These are phyloP conservation scores for Corylus heterophylla DNA, from an alignment of 306 rosid genomes.

Conservation along the genomic window DNA sequence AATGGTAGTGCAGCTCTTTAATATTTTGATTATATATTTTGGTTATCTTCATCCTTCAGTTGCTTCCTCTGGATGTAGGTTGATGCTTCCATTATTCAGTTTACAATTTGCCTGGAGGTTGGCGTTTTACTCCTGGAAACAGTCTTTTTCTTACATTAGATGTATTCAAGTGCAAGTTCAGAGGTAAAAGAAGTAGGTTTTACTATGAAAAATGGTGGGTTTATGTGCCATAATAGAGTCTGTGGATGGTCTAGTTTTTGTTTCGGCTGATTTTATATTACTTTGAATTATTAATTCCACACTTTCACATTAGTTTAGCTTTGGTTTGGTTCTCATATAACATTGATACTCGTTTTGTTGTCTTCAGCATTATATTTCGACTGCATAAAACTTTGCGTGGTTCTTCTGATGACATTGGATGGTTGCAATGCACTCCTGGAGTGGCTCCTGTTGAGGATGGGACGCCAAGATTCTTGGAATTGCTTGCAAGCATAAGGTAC, in stretches of 20 bases:
- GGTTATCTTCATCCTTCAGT: constrained; percentile 10
- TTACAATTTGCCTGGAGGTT: constrained; percentile 51
- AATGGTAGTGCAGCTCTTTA: constrained; percentile 5
- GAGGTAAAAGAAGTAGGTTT: constrained; percentile 45
- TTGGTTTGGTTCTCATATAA: constrained; percentile 13
- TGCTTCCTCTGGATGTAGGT: constrained; percentile 46
- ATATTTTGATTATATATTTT: constrained; percentile 12
- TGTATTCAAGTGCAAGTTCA: constrained; percentile 35
- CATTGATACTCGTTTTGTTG: constrained; percentile 16
- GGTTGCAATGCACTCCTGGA: constrained; percentile 70
- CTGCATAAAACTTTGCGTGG: constrained; percentile 61
- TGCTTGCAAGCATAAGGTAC: constrained; percentile 75
- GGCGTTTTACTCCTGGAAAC: constrained; percentile 53
- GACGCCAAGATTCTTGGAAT: constrained; percentile 72
- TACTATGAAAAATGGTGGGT: constrained; percentile 19
- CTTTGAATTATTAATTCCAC: constrained; percentile 9
- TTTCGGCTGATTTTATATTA: constrained; percentile 1
- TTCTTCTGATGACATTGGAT: constrained; percentile 81
- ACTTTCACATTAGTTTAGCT: background rate
- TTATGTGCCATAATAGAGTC: constrained; percentile 4
- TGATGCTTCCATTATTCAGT: constrained; percentile 50
- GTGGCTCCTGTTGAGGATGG: constrained; percentile 79
- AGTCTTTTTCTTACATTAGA: constrained; percentile 44
- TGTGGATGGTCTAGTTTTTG: constrained; percentile 6
- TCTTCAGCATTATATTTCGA: constrained; percentile 54